These are phyloP conservation scores for Babesia ovis DNA, from an alignment of 169 alveolate species.

Conservation along the genomic window DNA sequence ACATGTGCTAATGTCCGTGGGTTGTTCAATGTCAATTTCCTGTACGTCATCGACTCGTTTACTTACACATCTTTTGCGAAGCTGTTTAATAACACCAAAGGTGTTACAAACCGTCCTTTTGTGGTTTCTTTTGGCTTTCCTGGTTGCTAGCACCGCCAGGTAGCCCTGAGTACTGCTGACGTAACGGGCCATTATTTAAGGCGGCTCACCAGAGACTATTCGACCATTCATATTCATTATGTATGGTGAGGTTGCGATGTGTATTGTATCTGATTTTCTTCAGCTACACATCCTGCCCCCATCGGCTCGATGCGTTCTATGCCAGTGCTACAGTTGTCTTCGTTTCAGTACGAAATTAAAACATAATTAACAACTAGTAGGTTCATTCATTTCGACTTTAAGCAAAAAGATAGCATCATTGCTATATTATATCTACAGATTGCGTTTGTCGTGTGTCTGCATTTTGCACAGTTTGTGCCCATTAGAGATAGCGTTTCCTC, in stretches of 20 bases:
- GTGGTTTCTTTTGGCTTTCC: background rate
- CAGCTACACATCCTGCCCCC: slow-evolving; percentile 29
- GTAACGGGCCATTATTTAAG: background rate
- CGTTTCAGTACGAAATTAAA: background rate
- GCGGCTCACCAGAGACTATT: background rate
- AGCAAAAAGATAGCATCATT: no score
- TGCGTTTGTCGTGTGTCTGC: slow-evolving; percentile 6
- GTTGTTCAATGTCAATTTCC: background rate
- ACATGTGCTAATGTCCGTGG: slow-evolving; percentile 20
- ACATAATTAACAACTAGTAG: background rate
- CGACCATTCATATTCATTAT: background rate
- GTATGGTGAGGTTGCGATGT: background rate
- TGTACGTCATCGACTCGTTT: background rate
- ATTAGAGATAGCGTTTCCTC: slow-evolving; percentile 40
- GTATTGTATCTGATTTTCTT: background rate
- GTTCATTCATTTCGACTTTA: background rate
- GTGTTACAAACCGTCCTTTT: background rate
- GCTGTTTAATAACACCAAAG: background rate
- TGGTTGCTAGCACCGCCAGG: background rate
- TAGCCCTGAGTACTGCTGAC: background rate
- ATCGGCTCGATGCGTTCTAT: background rate
- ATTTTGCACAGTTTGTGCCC: background rate
- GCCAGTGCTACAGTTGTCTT: background rate
- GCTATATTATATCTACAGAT: background rate
- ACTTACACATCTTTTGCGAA: background rate